Percentiles rank a stretch among this genome's conserved stretches.
Evolutionary conservation across 73 alveolate species (phyloP).

Genomic region (Tetrahymena malaccensis): DNA sequence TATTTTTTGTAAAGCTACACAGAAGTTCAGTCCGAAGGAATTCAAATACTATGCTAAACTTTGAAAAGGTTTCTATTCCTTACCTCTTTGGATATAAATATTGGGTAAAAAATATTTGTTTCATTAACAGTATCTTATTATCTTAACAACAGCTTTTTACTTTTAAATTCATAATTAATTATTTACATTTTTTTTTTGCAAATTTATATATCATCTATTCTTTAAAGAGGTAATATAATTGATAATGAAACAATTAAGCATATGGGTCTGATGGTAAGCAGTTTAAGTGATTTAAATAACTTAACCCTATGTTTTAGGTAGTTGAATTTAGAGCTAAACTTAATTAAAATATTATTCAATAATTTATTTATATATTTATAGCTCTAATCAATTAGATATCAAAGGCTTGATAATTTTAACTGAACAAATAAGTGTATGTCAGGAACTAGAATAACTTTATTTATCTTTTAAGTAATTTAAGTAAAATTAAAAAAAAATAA

Average conservation of each 20-base stretch:
- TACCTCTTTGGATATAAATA: neutral
- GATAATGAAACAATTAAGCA: neutral
- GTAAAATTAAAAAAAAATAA: too few species aligned
- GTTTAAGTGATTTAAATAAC: neutral
- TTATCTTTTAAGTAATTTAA: neutral
- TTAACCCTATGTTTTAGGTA: neutral
- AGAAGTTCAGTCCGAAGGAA: neutral
- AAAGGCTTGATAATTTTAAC: too few species aligned
- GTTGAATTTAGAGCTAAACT: too few species aligned
- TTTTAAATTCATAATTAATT: too few species aligned
- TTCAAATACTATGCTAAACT: neutral
- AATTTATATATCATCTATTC: too few species aligned
- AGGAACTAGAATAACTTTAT: neutral
- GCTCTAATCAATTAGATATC: neutral
- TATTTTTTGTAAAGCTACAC: neutral
- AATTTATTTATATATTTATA: too few species aligned
- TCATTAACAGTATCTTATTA: too few species aligned
- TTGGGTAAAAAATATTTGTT: neutral
- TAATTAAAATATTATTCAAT: too few species aligned
- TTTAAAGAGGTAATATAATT: neutral
- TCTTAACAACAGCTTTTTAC: too few species aligned
- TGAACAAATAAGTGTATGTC: neutral
- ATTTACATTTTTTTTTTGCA: too few species aligned
- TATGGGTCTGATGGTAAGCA: neutral
- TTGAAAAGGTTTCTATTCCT: neutral